Evolutionary conservation across 2,329 filamentous ascomycete species (phyloP).

Genomic region (Alternaria gaisen): DNA sequence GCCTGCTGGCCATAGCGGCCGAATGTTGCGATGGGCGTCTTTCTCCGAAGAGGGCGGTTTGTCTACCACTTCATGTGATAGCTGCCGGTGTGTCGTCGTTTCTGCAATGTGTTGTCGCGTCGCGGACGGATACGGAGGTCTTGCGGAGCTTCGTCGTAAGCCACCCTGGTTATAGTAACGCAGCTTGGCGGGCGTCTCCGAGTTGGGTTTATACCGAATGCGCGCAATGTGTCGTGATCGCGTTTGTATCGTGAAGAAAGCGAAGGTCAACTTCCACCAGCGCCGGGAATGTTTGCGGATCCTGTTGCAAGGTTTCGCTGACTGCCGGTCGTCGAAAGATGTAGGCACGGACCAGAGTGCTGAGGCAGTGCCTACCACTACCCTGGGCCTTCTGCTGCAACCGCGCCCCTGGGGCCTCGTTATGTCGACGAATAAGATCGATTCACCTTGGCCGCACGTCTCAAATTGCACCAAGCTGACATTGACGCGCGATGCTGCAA

Average conservation of each 20-base stretch:
- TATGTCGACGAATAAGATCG: constrained; percentile 11
- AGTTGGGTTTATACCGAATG: neutral
- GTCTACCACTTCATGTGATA: constrained; percentile 37
- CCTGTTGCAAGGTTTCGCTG: constrained; percentile 14
- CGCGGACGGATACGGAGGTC: constrained; percentile 23
- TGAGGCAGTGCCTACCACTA: constrained; percentile 19
- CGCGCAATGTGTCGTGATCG: constrained; percentile 10
- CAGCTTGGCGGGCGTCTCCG: constrained; percentile 19
- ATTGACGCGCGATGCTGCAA: constrained; percentile 3
- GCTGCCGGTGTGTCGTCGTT: neutral
- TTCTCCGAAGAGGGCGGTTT: constrained; percentile 36
- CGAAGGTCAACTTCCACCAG: constrained; percentile 1
- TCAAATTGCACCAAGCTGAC: constrained; percentile 5
- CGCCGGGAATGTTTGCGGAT: constrained; percentile 5
- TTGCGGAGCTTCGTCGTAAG: constrained; percentile 28
- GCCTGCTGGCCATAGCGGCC: constrained; percentile 63
- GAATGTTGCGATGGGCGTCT: constrained; percentile 23
- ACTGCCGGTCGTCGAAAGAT: constrained; percentile 15
- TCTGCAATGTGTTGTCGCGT: constrained; percentile 8
- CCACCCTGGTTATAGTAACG: constrained; percentile 5
- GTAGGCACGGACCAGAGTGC: constrained; percentile 18
- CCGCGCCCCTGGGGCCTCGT: constrained; percentile 18
- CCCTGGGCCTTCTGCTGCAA: constrained; percentile 17
- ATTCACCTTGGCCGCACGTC: neutral
- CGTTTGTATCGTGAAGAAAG: constrained; percentile 1